Conservation (phyloP, 345 rosid species). For the Euphorbia peplus region DNA sequence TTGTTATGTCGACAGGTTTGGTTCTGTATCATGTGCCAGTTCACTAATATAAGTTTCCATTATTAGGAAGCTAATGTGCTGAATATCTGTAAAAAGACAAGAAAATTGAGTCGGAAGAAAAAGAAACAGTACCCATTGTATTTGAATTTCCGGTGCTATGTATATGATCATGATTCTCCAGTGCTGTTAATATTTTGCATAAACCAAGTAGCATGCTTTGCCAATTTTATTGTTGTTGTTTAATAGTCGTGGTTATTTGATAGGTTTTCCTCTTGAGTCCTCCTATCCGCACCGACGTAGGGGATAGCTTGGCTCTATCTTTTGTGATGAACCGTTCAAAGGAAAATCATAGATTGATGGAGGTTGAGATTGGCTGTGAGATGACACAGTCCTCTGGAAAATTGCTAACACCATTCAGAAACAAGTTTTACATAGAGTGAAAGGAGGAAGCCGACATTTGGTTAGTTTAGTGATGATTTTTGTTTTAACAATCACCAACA, state of each 20-base stretch:
- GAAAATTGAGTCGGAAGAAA: neutral
- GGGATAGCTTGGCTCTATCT: constrained; percentile 54
- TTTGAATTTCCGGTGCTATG: neutral
- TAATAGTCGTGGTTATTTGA: constrained; percentile 13
- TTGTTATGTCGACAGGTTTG: neutral
- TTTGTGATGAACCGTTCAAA: constrained; percentile 79
- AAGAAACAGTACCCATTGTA: no score
- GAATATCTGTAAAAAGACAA: neutral
- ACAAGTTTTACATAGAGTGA: constrained; percentile 74
- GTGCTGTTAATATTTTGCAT: neutral
- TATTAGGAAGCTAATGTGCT: neutral
- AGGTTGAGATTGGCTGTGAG: constrained; percentile 64
- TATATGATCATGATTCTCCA: neutral
- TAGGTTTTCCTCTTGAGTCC: constrained; percentile 77
- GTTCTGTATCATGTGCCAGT: neutral
- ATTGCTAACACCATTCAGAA: constrained; percentile 44
- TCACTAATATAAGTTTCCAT: no score
- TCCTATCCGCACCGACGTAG: constrained; percentile 45
- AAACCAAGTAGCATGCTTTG: neutral
- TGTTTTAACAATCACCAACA: neutral
- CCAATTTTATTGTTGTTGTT: constrained; percentile 3
- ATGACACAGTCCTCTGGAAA: constrained; percentile 52
- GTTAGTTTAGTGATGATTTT: neutral
- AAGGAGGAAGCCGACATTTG: constrained; percentile 6
- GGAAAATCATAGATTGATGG: constrained; percentile 89